Conservation (phyloP, 1,284 basidiomycete genomes). For the Sanghuangporus sanghuang region DNA sequence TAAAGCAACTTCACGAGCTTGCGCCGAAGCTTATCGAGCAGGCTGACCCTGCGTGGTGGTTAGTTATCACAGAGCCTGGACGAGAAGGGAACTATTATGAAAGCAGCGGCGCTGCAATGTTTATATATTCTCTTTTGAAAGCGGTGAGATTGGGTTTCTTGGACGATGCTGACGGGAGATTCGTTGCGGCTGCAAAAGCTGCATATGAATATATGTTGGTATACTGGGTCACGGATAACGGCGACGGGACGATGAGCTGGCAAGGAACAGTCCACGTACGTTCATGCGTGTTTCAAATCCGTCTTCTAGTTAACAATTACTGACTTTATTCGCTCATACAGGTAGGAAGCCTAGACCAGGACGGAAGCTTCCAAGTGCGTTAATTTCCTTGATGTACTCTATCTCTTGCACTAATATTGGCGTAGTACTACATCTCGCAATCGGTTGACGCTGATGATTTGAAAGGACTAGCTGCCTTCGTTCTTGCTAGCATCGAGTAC, state of each 20-base stretch:
- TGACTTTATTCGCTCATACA: conserved; percentile 14
- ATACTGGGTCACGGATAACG: conserved; percentile 38
- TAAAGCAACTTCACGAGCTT: conserved; percentile 29
- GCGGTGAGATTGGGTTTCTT: conserved; percentile 39
- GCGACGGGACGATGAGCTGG: conserved; percentile 41
- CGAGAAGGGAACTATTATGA: conserved; percentile 44
- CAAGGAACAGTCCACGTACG: conserved; percentile 38
- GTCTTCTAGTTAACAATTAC: background rate
- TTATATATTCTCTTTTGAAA: conserved; percentile 41
- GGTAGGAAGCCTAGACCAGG: conserved; percentile 39
- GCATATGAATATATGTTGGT: conserved; percentile 38
- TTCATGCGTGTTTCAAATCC: background rate
- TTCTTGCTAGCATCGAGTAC: conserved; percentile 42
- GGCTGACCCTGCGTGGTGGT: conserved; percentile 44
- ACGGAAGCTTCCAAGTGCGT: conserved; percentile 37
- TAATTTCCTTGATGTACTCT: conserved; percentile 9
- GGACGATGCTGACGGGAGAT: conserved; percentile 29
- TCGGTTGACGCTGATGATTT: conserved; percentile 38
- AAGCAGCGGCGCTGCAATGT: conserved; percentile 44
- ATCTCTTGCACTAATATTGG: background rate
- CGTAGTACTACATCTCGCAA: conserved; percentile 39
- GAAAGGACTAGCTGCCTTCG: conserved; percentile 42
- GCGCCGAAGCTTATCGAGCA: conserved; percentile 35
- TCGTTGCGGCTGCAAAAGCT: conserved; percentile 31
- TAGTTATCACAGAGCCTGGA: conserved; percentile 43